A percentile compares a stretch with the other conserved stretches of the same genome.
Evolutionary conservation across 1,139 yeast genomes (phyloP).

Genomic region (Candida sp.): DNA sequence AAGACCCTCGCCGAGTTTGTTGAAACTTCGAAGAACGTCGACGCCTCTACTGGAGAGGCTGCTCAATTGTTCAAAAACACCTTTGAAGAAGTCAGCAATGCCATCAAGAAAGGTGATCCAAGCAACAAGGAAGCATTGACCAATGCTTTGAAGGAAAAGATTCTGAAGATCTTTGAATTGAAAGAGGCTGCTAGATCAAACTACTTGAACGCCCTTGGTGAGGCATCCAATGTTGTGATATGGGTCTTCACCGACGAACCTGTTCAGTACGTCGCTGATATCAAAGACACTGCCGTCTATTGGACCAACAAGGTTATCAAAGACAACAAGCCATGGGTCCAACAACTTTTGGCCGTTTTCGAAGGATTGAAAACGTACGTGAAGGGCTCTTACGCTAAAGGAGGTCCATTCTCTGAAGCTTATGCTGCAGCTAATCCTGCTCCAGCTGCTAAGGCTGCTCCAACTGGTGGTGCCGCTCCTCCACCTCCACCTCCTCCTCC

Average conservation of each 20-base stretch:
- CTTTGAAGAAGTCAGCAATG: constrained; percentile 58
- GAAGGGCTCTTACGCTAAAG: constrained; percentile 69
- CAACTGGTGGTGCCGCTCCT: constrained; percentile 21
- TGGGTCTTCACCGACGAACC: constrained; percentile 86
- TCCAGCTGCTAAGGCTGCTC: constrained; percentile 20
- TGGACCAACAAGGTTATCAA: constrained; percentile 91
- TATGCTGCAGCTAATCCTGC: constrained; percentile 14
- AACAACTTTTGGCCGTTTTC: constrained; percentile 61
- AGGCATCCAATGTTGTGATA: constrained; percentile 88
- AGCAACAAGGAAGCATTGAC: constrained; percentile 57
- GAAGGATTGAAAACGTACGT: constrained; percentile 75
- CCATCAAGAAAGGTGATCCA: constrained; percentile 64
- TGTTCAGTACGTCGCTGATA: constrained; percentile 75
- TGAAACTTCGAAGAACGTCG: constrained; percentile 59
- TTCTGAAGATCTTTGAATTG: constrained; percentile 60
- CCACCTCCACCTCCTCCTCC: constrained; percentile 73
- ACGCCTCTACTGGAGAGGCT: constrained; percentile 65
- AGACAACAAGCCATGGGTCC: constrained; percentile 84
- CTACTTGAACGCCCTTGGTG: constrained; percentile 83
- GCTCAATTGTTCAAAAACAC: constrained; percentile 62
- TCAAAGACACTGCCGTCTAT: constrained; percentile 90
- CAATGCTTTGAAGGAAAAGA: constrained; percentile 67
- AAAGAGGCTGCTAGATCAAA: constrained; percentile 80
- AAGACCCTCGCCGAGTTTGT: constrained; percentile 65
- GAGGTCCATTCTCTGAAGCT: constrained; percentile 49